Base-by-base conservation (phyloP, 805 yeast species). In the Yamadazyma olivae region DNA sequence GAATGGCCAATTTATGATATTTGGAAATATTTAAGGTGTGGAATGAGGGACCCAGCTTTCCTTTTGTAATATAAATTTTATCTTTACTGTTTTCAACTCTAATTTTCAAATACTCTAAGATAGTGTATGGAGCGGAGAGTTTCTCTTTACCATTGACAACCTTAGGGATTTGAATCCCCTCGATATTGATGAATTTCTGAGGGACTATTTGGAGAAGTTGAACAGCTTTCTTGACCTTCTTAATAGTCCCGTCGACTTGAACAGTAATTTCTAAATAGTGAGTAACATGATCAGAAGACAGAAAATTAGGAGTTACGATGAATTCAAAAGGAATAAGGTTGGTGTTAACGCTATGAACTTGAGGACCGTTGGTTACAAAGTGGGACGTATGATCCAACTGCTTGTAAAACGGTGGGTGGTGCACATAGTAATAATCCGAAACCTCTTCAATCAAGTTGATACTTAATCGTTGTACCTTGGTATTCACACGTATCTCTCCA, bases 21-120 rank as follows among this genome's bases (percentile, higher is more conserved):
- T 6, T 6, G 12, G 27, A 24, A 12, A 24, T 8, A 13, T 24
- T 24, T 7, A 6, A 13, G 12, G 27, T 24, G 6, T 24, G 14
- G 15, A 20, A 20, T 10, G 23, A 20, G 7, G 23, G 23, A 20
- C 23, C 10, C 7, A 10, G 23, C 9, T 20, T 20, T 13, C 27
- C 27, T 24, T 24, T 13, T 12, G 27, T 24, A 24, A 24, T n/a
- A 24, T 24, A 24, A 9, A 24, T 9, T 13, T 24, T 24, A 24
- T 24, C 14, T n/a, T 24, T 24, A n/a, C 15, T 13, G 27, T 24
- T 24, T 24, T 24, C 14, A n/a, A 24, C 27, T 24, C 27, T 24
- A 13, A 24, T n/a, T 24, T 6, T 13, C 14, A 7, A 7, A 10
- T 7, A 21, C 23, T 21, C 23, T 7, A 21, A 7, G 9, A 21